These are phyloP conservation scores for Zalaria obscura DNA, from an alignment of 2,329 filamentous ascomycete genomes.

Conservation along the genomic window DNA sequence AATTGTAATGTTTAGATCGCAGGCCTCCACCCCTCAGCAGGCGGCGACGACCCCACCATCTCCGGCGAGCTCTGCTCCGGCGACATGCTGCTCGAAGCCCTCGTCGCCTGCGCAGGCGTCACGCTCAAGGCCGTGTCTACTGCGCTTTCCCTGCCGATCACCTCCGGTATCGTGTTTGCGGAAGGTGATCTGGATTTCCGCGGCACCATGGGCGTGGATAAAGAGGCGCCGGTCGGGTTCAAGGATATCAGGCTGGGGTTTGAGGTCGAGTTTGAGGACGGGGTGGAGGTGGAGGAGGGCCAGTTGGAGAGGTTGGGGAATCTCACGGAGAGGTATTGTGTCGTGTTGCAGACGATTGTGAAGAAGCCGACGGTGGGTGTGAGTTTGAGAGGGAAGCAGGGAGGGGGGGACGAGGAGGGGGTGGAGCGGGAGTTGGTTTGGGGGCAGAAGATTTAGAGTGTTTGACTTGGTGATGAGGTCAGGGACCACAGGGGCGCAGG, in stretches of 20 bases:
- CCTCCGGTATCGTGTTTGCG: constrained; percentile 26
- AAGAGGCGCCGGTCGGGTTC: constrained; percentile 31
- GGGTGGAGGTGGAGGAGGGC: constrained; percentile 23
- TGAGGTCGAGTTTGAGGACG: constrained; percentile 23
- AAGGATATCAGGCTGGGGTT: constrained; percentile 31
- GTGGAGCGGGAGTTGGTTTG: neutral
- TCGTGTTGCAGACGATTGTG: constrained; percentile 26
- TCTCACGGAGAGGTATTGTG: constrained; percentile 36
- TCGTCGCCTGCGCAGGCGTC: constrained; percentile 36
- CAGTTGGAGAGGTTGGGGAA: constrained; percentile 31
- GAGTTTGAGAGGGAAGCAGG: constrained; percentile 13
- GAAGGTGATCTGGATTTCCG: constrained; percentile 36
- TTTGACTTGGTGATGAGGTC: too few relatives aligned
- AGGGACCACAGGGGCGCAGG: too few relatives aligned
- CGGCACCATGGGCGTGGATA: constrained; percentile 35
- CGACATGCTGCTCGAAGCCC: constrained; percentile 35
- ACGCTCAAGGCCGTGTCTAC: constrained; percentile 38
- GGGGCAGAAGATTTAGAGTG: neutral
- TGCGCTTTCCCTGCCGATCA: constrained; percentile 29
- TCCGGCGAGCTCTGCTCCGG: constrained; percentile 35
- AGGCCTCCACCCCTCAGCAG: constrained; percentile 33
- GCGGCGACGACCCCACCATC: constrained; percentile 26
- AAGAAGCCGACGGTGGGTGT: constrained; percentile 23
- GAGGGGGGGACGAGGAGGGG: constrained; percentile 8
- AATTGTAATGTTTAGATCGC: constrained; percentile 15